These are phyloP conservation scores for Nothomitra cinnamomea DNA, from an alignment of 2,329 filamentous ascomycete genomes.

Conservation along the genomic window DNA sequence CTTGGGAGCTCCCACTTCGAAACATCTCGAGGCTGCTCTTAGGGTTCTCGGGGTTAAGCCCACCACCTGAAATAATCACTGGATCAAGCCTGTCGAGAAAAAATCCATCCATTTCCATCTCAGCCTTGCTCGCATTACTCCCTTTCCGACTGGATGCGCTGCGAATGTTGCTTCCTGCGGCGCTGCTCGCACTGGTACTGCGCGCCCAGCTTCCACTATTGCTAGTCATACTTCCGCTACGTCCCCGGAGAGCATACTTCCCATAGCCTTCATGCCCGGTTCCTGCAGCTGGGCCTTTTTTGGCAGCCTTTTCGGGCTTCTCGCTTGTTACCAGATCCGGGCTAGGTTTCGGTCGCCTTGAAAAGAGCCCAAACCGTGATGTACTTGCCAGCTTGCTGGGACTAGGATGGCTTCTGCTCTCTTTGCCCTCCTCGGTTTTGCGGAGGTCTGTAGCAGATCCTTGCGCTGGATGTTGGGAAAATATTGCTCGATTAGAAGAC, in stretches of 20 bases:
- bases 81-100: slow-evolving; percentile 29
- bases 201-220: slow-evolving; percentile 23
- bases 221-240: slow-evolving; percentile 25
- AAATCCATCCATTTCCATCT: slow-evolving; percentile 30
- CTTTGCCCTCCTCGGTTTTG: background rate
- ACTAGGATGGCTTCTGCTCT: background rate
- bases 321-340: background rate
- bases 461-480: background rate
- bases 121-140: slow-evolving; percentile 24
- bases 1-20: slow-evolving; percentile 1
- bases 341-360: background rate
- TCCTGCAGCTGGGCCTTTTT: slow-evolving; percentile 6
- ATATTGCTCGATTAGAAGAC: background rate
- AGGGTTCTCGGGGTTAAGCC: slow-evolving; percentile 7
- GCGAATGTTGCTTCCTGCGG: slow-evolving; percentile 18
- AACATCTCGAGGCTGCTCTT: background rate
- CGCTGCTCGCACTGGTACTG: slow-evolving; percentile 26
- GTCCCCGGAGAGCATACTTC: slow-evolving; percentile 27
- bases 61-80: slow-evolving; percentile 31
- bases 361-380: slow-evolving; percentile 6
- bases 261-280: slow-evolving; percentile 23
- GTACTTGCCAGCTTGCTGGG: background rate
- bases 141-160: slow-evolving; percentile 21
- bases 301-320: slow-evolving; percentile 3
- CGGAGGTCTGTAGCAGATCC: background rate